phyloP scores from a whole-genome alignment of 2,329 filamentous ascomycete genomes.

The Gnomoniopsis smithogilvyi region DNA sequence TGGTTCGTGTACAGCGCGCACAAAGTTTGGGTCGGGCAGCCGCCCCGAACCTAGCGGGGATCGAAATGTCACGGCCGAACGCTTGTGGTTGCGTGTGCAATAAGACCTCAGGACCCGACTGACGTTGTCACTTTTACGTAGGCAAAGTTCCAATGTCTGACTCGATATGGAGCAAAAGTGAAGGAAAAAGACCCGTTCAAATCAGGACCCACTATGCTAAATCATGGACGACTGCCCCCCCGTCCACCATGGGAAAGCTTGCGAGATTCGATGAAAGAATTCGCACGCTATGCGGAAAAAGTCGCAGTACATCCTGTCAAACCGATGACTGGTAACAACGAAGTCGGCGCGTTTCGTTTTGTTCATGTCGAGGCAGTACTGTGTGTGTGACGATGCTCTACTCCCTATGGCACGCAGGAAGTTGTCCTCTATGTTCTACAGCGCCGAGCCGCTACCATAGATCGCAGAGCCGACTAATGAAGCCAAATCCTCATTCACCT shows the following conservation, averaged over 20 bases:
- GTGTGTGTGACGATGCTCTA: too few species aligned
- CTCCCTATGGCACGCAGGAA: too few species aligned
- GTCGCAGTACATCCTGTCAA: too few species aligned
- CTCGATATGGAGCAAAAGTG: background rate
- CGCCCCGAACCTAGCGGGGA: slow-evolving; percentile 11
- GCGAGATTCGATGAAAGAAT: background rate
- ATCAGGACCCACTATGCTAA: background rate
- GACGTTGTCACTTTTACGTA: background rate
- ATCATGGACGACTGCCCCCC: background rate
- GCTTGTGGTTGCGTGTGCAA: background rate
- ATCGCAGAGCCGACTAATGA: too few species aligned
- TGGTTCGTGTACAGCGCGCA: slow-evolving; percentile 5
- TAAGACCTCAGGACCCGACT: background rate
- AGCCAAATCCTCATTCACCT: too few species aligned
- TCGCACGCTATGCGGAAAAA: too few species aligned
- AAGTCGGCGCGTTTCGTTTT: too few species aligned
- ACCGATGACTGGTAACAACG: too few species aligned
- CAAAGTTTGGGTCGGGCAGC: slow-evolving; percentile 6
- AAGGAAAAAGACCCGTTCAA: background rate
- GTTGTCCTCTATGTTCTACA: too few species aligned
- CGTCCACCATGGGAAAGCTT: background rate
- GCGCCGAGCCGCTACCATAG: too few species aligned
- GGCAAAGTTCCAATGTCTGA: background rate
- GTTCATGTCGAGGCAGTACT: too few species aligned
- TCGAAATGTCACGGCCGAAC: background rate